Base-by-base conservation (phyloP, 352 stramenopile genomes). In the Pythium aquatile region DNA sequence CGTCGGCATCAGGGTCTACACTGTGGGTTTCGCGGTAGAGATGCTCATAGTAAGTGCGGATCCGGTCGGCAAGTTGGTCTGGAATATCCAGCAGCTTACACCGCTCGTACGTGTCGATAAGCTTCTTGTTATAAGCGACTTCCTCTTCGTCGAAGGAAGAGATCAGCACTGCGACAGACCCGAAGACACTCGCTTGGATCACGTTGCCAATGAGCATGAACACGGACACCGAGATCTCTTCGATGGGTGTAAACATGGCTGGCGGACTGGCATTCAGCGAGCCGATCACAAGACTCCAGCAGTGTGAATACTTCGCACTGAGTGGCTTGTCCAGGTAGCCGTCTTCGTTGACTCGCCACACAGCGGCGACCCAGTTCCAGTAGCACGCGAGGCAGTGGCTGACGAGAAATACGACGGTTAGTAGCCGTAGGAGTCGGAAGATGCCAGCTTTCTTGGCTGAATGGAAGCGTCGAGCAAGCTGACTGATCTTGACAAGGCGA, bases 161-260 rank as follows among this genome's bases (percentile, higher is more conserved):
- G 55, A 90, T 86, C 2, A 88, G 51, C 3, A 83, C 79, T 0
- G 81, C 81, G 1, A 90, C 77, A 1, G 79, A 86, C 9, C 81
- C 81, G 26, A 90, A 91, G 5, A 91, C 82, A 35, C 72, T 89
- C 26, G 82, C 82, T 65, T 91, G 82, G 3, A 89, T 56, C 30
- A 88, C 63, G 48, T 91, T 91, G 2, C 82, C 79, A 24, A 85
- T 77, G 5, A 90, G 68, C 81, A 90, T 90, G 68, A 90, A 87
- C n/a, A 75, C 66, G 4, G 78, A 79, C 10, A 90, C 79, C 0
- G 79, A 85, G 44, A 88, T 63, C 49, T 87, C 61, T 44, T 91
- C 78, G 2, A 68, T 55, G 0, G 71, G 61, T 7, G 75, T 77
- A 69, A 72, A 85, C 78, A 88, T 88, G 14, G 49, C 9, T 4